These are phyloP conservation scores for Eustoma russellianum DNA, from an alignment of 257 asterid genomes.

Conservation along the genomic window DNA sequence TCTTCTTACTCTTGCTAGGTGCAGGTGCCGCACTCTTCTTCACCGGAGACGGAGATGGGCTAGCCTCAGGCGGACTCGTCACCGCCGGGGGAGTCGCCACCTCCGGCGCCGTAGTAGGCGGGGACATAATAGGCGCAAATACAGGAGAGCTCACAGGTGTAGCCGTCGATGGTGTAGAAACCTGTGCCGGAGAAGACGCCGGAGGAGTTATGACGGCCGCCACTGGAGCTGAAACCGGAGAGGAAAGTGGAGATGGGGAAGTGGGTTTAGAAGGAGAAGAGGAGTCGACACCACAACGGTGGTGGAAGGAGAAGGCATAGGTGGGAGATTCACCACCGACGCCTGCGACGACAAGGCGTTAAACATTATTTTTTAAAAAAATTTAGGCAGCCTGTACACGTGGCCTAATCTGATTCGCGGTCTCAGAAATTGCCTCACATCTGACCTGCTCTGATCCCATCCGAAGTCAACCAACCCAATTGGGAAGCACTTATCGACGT, in stretches of 20 bases:
- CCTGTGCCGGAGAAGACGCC: conserved; percentile 16
- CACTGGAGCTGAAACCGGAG: conserved; percentile 19
- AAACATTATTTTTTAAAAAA: too few relatives aligned
- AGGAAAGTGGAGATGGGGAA: conserved; percentile 18
- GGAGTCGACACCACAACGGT: conserved; percentile 13
- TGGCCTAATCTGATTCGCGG: too few relatives aligned
- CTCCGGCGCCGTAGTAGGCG: conserved; percentile 64
- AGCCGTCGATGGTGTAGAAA: conserved; percentile 1
- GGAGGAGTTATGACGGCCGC: neutral
- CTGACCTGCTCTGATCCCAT: too few relatives aligned
- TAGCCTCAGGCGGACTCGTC: conserved; percentile 29
- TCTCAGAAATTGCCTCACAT: too few relatives aligned
- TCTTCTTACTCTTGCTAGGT: conserved; percentile 42
- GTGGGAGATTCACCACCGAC: conserved; percentile 11
- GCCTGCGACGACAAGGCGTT: conserved; percentile 18
- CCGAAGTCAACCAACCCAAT: too few relatives aligned
- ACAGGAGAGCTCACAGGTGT: conserved; percentile 19
- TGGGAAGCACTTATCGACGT: too few relatives aligned
- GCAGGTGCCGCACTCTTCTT: conserved; percentile 39
- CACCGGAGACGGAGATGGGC: conserved; percentile 33
- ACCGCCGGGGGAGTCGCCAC: conserved; percentile 46
- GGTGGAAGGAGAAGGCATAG: conserved; percentile 22
- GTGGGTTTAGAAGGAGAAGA: conserved; percentile 17
- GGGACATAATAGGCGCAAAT: conserved; percentile 33
- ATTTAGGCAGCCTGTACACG: too few relatives aligned